phyloP scores from a whole-genome alignment of 2,329 filamentous ascomycete species.

The Pseudogymnoascus sp. region DNA sequence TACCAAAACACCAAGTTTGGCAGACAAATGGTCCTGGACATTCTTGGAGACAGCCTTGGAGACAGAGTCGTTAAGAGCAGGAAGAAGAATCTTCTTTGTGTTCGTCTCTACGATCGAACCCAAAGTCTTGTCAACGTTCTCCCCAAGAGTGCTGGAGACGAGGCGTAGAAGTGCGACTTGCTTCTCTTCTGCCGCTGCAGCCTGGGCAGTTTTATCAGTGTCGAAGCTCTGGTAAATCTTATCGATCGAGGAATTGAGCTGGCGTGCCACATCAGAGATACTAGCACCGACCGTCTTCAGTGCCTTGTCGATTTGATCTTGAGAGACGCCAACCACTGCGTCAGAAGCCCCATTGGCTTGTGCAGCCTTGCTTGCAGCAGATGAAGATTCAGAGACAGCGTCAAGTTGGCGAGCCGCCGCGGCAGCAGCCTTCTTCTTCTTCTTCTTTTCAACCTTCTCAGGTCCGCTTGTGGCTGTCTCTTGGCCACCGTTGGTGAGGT shows the following conservation, averaged over 20 bases:
- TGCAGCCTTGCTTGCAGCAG: slow-evolving; percentile 16
- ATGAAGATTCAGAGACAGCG: slow-evolving; percentile 9
- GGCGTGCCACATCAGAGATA: slow-evolving; percentile 41
- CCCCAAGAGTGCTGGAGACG: slow-evolving; percentile 60
- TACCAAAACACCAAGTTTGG: slow-evolving; percentile 42
- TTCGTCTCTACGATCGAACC: slow-evolving; percentile 51
- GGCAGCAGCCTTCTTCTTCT: slow-evolving; percentile 61
- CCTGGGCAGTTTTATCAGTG: slow-evolving; percentile 60
- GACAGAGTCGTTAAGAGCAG: slow-evolving; percentile 62
- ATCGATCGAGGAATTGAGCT: slow-evolving; percentile 51
- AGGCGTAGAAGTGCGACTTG: slow-evolving; percentile 63
- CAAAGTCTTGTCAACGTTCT: slow-evolving; percentile 52
- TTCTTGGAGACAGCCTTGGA: slow-evolving; percentile 63
- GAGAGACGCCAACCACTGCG: slow-evolving; percentile 14
- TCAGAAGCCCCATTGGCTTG: slow-evolving; percentile 17
- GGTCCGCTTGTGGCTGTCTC: slow-evolving; percentile 23
- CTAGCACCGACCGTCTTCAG: slow-evolving; percentile 42
- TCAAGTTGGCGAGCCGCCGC: slow-evolving; percentile 6
- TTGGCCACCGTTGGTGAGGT: slow-evolving; percentile 21
- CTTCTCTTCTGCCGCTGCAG: slow-evolving; percentile 55
- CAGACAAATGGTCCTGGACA: slow-evolving; percentile 60
- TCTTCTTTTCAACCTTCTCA: slow-evolving; percentile 59
- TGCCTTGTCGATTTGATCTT: slow-evolving; percentile 36
- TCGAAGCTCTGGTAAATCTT: slow-evolving; percentile 56
- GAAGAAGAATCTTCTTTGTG: slow-evolving; percentile 66